phyloP scores from a whole-genome alignment of 2,329 filamentous ascomycete genomes.

The Xylariaceae sp. region DNA sequence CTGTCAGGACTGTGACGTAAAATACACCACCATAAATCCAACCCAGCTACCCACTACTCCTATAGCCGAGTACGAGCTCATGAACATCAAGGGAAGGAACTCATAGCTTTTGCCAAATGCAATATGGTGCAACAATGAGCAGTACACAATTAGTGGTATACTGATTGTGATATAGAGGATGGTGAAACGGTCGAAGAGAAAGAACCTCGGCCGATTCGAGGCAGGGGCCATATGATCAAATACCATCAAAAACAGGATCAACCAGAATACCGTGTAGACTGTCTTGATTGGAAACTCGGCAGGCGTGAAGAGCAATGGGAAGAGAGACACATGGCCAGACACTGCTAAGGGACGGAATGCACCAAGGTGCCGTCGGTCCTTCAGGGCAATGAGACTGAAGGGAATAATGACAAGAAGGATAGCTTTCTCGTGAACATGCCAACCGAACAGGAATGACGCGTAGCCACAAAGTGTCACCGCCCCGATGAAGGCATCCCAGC shows the following conservation, averaged over 20 bases:
- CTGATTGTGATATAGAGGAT: conserved; percentile 87
- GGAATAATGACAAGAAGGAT: conserved; percentile 93
- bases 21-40: conserved; percentile 91
- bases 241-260: conserved; percentile 79
- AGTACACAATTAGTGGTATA: conserved; percentile 87
- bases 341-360: conserved; percentile 92
- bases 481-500: conserved; percentile 87
- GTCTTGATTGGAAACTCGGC: conserved; percentile 95
- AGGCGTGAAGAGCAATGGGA: conserved; percentile 88
- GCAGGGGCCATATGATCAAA: conserved; percentile 90
- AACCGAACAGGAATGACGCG: conserved; percentile 94
- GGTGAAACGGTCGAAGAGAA: conserved; percentile 88
- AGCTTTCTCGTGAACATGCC: conserved; percentile 98
- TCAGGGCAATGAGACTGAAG: conserved; percentile 88
- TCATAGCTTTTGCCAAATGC: conserved; percentile 82
- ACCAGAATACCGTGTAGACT: conserved; percentile 89
- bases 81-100: conserved; percentile 96
- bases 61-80: conserved; percentile 88
- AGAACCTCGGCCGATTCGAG: conserved; percentile 76
- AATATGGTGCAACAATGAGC: conserved; percentile 80
- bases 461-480: conserved; percentile 92
- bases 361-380: conserved; percentile 85
- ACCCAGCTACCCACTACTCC: conserved; percentile 97
- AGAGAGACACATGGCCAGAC: conserved; percentile 91
- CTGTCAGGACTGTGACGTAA: conserved; percentile 52